These are phyloP conservation scores for Penicillium parvum DNA, from an alignment of 495 filamentous ascomycete genomes.

Conservation along the genomic window DNA sequence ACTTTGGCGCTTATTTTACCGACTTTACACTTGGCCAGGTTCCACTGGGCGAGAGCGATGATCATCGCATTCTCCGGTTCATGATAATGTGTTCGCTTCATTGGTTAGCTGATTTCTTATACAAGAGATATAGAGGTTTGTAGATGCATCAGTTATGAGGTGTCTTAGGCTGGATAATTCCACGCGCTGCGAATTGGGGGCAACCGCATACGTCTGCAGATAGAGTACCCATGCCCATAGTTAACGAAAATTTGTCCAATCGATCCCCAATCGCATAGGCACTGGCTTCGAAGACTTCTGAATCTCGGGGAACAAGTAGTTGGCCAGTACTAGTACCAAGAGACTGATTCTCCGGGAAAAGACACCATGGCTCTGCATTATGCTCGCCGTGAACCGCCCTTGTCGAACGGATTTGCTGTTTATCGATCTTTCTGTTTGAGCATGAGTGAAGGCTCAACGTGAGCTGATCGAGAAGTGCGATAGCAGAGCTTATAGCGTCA, in stretches of 20 bases:
- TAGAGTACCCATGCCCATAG: background rate
- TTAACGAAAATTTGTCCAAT: conserved; percentile 1
- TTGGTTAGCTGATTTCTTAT: too few relatives aligned
- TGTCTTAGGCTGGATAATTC: too few relatives aligned
- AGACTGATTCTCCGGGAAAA: background rate
- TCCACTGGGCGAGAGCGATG: too few relatives aligned
- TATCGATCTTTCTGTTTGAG: background rate
- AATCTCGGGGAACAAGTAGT: background rate
- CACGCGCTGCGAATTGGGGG: background rate
- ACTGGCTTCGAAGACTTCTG: background rate
- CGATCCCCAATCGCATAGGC: background rate
- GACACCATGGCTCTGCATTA: background rate
- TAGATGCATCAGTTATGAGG: too few relatives aligned
- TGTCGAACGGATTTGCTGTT: too few relatives aligned
- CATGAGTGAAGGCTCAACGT: background rate
- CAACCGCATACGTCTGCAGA: background rate
- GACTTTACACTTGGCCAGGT: too few relatives aligned
- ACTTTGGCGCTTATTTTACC: too few relatives aligned
- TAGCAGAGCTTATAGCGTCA: background rate
- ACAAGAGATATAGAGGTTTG: too few relatives aligned
- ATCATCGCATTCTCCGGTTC: too few relatives aligned
- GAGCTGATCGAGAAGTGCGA: background rate
- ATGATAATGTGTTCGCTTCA: too few relatives aligned
- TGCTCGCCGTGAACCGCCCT: too few relatives aligned
- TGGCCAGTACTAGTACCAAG: background rate